Evolutionary conservation across 305 asterid species (phyloP).

Genomic region (Fraxinus platypoda): DNA sequence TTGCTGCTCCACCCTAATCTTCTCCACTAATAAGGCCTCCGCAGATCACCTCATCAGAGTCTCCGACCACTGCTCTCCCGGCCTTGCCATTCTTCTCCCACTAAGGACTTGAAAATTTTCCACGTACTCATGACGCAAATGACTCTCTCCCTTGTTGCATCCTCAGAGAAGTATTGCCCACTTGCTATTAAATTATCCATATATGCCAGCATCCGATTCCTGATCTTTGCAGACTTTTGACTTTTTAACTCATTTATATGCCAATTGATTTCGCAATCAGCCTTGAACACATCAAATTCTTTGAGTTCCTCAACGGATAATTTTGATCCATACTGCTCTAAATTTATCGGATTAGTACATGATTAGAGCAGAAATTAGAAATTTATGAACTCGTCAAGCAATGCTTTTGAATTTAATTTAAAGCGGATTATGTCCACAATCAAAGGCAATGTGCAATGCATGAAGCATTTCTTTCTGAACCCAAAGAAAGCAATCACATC

Average conservation of each 20-base stretch:
- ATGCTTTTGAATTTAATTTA: not conserved
- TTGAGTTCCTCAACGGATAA: constrained; percentile 67
- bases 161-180: constrained; percentile 86
- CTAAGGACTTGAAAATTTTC: constrained; percentile 86
- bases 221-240: constrained; percentile 61
- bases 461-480: not conserved
- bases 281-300: constrained; percentile 62
- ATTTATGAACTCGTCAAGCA: not conserved
- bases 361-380: not conserved
- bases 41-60: constrained; percentile 76
- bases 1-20: constrained; percentile 82
- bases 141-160: constrained; percentile 95
- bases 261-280: constrained; percentile 87
- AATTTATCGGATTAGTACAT: constrained; percentile 3
- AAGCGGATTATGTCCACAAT: not conserved
- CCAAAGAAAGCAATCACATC: not conserved
- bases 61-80: constrained; percentile 97
- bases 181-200: constrained; percentile 64
- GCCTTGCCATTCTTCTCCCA: constrained; percentile 91
- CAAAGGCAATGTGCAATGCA: not conserved
- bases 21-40: constrained; percentile 73
- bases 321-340: constrained; percentile 84
- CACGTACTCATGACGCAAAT: constrained; percentile 83
- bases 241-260: constrained; percentile 65
- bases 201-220: constrained; percentile 81